Base-by-base conservation (phyloP, 2,329 filamentous ascomycete species). In the Ampelomyces quisqualis region DNA sequence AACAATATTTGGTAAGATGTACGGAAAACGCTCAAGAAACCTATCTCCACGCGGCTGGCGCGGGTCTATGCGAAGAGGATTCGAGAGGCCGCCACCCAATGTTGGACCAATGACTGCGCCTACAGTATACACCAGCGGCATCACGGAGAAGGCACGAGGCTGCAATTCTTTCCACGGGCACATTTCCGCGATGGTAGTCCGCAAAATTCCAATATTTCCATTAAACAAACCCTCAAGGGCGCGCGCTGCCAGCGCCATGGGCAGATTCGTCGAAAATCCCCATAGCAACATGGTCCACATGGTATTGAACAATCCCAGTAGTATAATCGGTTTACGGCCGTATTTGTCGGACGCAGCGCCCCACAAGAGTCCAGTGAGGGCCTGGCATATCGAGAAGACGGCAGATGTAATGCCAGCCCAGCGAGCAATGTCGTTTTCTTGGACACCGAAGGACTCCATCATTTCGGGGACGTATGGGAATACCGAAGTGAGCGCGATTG, bases 171-270 rank as follows among this genome's bases (percentile, higher is more conserved):
- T 89, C 65, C 93, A 83, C 0, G 89, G 87, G 2, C 95, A 90
- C 77, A 96, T 83, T 67, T 96, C 91, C 0, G 91, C 91, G 2
- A 96, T 90, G 73, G 93, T 89, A 11, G 89, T 95, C 51, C 90
- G 75, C 49, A 96, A 85, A 47, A 96, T 96, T 1, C 93, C 73
- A 8, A 76, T 73, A 62, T 96, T 97, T 38, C 91, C 93, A 62
- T 95, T 96, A 30, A 86, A 84, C 7, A 84, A 77, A 2, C 93
- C 91, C 55, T 88, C 80, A n/a, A 96, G 72, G 5, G 82, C 85
- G 60, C 91, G 81, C 9, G 88, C 79, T 3, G 77, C 65, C 27
- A 98, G 84, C 1, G 90, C 87, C 87, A 93, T 90, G 3, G 81
- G 70, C 7, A 97, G 70, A 49, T 77, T 88, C 3, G 78, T 85